Percentiles rank a stretch among this genome's conserved stretches.
These are phyloP conservation scores for Talaromyces amestolkiae DNA, from an alignment of 2,329 filamentous ascomycete genomes.

Conservation along the genomic window DNA sequence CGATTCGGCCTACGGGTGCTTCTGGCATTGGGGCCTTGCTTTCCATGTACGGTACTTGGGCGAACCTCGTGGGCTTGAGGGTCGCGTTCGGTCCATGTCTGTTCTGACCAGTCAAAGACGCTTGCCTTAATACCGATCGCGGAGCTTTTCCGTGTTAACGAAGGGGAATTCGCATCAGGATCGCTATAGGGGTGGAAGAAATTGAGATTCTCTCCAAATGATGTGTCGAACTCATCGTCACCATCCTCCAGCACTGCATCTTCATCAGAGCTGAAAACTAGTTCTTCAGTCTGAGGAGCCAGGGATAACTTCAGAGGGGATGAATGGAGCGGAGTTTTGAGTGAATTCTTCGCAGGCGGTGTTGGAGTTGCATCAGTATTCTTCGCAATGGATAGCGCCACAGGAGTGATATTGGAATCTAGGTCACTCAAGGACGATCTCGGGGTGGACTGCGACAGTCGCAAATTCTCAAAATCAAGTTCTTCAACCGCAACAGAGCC, in stretches of 20 bases:
- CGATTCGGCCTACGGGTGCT: constrained; percentile 58
- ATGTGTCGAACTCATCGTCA: constrained; percentile 11
- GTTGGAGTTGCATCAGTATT: constrained; percentile 17
- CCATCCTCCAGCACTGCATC: constrained; percentile 3
- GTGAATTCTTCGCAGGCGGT: background rate
- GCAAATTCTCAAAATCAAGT: constrained; percentile 48
- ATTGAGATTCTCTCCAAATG: constrained; percentile 1
- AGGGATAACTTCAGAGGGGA: constrained; percentile 9
- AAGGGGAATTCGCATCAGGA: constrained; percentile 24
- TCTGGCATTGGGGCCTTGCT: constrained; percentile 56
- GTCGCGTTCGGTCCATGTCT: constrained; percentile 54
- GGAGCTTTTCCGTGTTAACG: constrained; percentile 16
- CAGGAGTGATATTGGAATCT: constrained; percentile 17
- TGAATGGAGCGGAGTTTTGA: background rate
- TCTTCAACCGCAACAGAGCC: constrained; percentile 49
- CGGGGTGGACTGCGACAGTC: constrained; percentile 31
- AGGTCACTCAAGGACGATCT: constrained; percentile 27
- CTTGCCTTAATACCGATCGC: constrained; percentile 49
- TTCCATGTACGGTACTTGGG: constrained; percentile 63
- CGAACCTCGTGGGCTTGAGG: constrained; percentile 53
- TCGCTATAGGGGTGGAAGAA: background rate
- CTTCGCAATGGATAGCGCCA: constrained; percentile 12
- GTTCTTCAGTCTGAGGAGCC: background rate
- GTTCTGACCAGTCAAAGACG: constrained; percentile 66
- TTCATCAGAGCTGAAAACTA: background rate